Base-by-base conservation (phyloP, 495 filamentous ascomycete species). In the Penicillium tannophilum region DNA sequence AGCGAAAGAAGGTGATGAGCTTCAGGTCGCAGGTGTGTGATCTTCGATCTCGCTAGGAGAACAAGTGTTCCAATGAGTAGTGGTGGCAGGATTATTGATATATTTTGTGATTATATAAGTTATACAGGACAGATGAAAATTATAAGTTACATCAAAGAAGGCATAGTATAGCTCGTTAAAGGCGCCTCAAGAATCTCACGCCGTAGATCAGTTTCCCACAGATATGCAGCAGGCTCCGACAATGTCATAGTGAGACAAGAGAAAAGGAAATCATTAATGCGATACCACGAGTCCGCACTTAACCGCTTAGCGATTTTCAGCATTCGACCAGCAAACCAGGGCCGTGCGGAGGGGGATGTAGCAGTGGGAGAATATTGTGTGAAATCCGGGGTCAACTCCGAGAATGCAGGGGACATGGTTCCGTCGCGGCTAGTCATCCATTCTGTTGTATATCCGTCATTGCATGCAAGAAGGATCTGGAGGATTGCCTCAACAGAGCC, bases 261-360 rank as follows among this genome's bases (percentile, higher is more conserved):
- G 53, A 74, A 73, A 12, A 77, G 61, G 33, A 74, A 63, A 17
- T 72, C 67, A 35, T 63, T 67, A 12, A 79, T 50, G 0, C 53
- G 65, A 47, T 71, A 55, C 73, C 74, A 77, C 4, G 66, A 71
- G 14, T 64, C 60, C 5, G 63, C 56, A 35, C 66, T 61, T n/a
- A 79, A 48, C 11, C 75, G 69, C 43, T 76, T 76, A 1, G 71
- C 73, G 54, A 79, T 64, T 48, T 77, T 79, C 46, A 79, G 52
- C 76, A 79, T 79, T 4, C 73, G 72, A 3, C 73, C 69, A 2
- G 63, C 67, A 42, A 75, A 77, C 74, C 76, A 79, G 11, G 75
- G 76, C 14, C 75, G 67, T 4, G 65, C 68, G 20, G 61, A 72
- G 8, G 69, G 63, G 8, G 71, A 68, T 14, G 53, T 48, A 12